Evolutionary conservation across 2,329 filamentous ascomycete species (phyloP), one percentile per base, ranked within the genome.

Genomic region (Pestalotiopsis fici): DNA sequence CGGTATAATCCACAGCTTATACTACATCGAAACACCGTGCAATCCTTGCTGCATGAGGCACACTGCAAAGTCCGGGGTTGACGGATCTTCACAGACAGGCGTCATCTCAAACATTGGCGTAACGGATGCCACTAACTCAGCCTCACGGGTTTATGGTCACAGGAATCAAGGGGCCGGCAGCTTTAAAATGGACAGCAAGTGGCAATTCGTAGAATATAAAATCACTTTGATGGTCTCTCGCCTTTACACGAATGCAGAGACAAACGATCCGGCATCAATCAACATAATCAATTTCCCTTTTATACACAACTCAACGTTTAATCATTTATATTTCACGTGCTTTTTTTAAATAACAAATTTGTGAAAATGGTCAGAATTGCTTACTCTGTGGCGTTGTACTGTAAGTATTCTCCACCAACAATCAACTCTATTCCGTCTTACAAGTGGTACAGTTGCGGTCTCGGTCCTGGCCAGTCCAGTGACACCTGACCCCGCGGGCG

Each of bases 401-500:
- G 65, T 59, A 67, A 67, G 65, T 60, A 37, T n/a, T 3, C 56
- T 12, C 13, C 23, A 31, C 13, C 55, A 57, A 27, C 21, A 31
- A 6, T 4, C 28, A 18, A n/a, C 28, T 25, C n/a, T 12, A 35
- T 39, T 28, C 25, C 55, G 18, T 15, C 23, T 25, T 23, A 25
- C 12, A 27, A 23, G 18, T 35, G 12, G 7, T 1, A 18, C 56
- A 69, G 67, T 69, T 25, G 68, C 68, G 43, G 21, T 66, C 64
- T 25, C 65, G 11, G 67, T 61, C 13, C 21, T 70, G 25, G 67
- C 69, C 37, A 28, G 64, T 21, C 69, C 68, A 21, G 50, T 69
- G 15, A 66, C 61, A 6, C 71, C 73, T 11, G 75, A 77, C 70
- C 72, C 73, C 3, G 65, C 69, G 2, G 73, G 73, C 27, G 68